phyloP scores from a whole-genome alignment of 1,284 basidiomycete genomes.

The Filobasidium uniguttulatum region DNA sequence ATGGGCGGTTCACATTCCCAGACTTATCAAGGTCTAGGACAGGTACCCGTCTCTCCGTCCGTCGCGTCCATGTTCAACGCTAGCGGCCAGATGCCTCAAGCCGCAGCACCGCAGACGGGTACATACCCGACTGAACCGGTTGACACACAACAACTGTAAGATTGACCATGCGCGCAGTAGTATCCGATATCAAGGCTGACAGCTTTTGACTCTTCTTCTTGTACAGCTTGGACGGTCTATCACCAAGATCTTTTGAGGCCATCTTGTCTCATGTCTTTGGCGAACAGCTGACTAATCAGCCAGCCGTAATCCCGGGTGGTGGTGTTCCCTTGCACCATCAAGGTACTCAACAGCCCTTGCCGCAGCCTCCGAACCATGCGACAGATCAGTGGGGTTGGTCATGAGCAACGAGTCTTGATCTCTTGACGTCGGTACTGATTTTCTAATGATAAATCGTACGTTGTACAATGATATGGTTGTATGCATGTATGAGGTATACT shows the following conservation, averaged over 20 bases:
- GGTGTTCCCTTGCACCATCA: too few species aligned
- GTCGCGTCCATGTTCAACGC: not conserved
- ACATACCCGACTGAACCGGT: not conserved
- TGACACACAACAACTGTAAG: not conserved
- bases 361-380: not conserved
- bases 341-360: not conserved
- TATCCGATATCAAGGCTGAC: not conserved
- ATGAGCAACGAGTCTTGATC: too few species aligned
- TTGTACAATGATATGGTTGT: too few species aligned
- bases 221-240: not conserved
- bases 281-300: not conserved
- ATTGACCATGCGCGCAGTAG: not conserved
- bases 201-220: not conserved
- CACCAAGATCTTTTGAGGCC: not conserved
- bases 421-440: too few species aligned
- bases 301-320: not conserved
- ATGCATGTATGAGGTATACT: too few species aligned
- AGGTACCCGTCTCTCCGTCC: not conserved
- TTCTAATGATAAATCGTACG: too few species aligned
- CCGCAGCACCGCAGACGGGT: not conserved
- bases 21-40: not conserved
- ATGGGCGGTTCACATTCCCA: too few species aligned
- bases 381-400: too few species aligned
- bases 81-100: not conserved
- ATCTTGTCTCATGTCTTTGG: not conserved